A percentile compares a stretch with the other conserved stretches of the same genome.
Evolutionary conservation across 768 basidiomycete genomes (phyloP).

Genomic region (Postia placenta): DNA sequence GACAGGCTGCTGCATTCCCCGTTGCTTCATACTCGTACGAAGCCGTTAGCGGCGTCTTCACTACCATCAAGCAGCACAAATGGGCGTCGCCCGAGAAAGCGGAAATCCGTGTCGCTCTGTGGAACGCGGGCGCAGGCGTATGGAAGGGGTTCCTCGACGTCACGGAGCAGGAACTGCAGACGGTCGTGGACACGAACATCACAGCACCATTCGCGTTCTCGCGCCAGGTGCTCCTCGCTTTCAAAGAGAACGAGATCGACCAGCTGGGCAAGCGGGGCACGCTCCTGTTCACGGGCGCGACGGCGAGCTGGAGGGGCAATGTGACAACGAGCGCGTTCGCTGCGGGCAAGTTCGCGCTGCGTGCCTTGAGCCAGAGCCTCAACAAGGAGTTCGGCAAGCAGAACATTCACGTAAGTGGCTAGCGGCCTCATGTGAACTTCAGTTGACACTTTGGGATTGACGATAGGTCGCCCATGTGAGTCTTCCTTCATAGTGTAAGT

Average conservation of each 20-base stretch:
- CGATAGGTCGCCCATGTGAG: conserved; percentile 60
- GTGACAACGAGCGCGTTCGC: conserved; percentile 32
- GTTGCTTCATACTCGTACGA: conserved; percentile 27
- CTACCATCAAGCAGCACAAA: conserved; percentile 23
- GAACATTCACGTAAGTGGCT: conserved; percentile 35
- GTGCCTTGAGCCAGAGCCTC: conserved; percentile 38
- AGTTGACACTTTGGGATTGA: too few species aligned
- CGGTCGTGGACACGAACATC: conserved; percentile 27
- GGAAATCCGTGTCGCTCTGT: conserved; percentile 35
- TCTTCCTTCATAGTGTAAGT: conserved; percentile 8
- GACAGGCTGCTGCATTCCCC: conserved; percentile 33
- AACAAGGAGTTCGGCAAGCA: conserved; percentile 39
- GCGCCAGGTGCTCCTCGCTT: conserved; percentile 26
- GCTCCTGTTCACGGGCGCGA: conserved; percentile 40
- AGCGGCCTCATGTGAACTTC: too few species aligned
- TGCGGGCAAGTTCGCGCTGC: conserved; percentile 34
- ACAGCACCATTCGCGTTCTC: conserved; percentile 35
- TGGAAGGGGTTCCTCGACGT: conserved; percentile 36
- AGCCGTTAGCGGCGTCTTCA: conserved; percentile 27
- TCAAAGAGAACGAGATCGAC: conserved; percentile 26
- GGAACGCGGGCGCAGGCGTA: conserved; percentile 30
- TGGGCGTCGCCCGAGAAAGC: conserved; percentile 20
- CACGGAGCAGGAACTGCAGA: conserved; percentile 29
- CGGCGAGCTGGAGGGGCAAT: conserved; percentile 35
- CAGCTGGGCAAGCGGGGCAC: conserved; percentile 32